A percentile compares a stretch with the other conserved stretches of the same genome.
Evolutionary conservation across 768 basidiomycete genomes (phyloP).

Genomic region (Podaxis sp.): DNA sequence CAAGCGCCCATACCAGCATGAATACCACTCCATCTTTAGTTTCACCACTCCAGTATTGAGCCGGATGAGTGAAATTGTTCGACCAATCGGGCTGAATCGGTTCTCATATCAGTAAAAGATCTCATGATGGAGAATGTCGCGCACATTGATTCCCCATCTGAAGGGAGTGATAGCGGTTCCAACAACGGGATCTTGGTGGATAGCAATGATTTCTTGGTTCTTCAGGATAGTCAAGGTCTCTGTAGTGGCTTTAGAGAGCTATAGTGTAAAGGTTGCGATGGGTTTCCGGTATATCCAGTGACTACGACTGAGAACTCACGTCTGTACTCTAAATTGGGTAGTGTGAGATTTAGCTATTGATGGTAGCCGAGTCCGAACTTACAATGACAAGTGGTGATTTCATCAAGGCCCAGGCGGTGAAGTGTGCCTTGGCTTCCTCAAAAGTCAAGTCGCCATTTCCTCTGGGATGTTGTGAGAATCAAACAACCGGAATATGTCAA

Average conservation of each 20-base stretch:
- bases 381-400: slow-evolving; percentile 63
- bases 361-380: slow-evolving; percentile 2
- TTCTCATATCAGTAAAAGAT: not conserved
- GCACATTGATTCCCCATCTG: slow-evolving; percentile 65
- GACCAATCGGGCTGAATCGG: slow-evolving; percentile 37
- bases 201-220: slow-evolving; percentile 63
- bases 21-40: slow-evolving; percentile 61
- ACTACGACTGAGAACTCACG: slow-evolving; percentile 16
- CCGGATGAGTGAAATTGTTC: slow-evolving; percentile 43
- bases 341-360: not conserved
- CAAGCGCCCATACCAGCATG: slow-evolving; percentile 48
- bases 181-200: slow-evolving; percentile 62
- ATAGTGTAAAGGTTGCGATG: not conserved
- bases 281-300: not conserved
- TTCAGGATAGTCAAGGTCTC: slow-evolving; percentile 52
- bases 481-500: not conserved
- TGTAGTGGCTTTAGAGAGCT: slow-evolving; percentile 47
- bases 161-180: slow-evolving; percentile 62
- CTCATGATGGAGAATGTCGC: slow-evolving; percentile 15
- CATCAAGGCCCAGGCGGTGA: slow-evolving; percentile 70
- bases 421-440: slow-evolving; percentile 66
- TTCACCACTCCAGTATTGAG: slow-evolving; percentile 70
- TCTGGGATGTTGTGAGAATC: slow-evolving; percentile 24
- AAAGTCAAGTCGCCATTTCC: slow-evolving; percentile 59
- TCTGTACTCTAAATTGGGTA: slow-evolving; percentile 27